phyloP scores from a whole-genome alignment of 169 alveolate species.

The Cryptosporidium parvum region DNA sequence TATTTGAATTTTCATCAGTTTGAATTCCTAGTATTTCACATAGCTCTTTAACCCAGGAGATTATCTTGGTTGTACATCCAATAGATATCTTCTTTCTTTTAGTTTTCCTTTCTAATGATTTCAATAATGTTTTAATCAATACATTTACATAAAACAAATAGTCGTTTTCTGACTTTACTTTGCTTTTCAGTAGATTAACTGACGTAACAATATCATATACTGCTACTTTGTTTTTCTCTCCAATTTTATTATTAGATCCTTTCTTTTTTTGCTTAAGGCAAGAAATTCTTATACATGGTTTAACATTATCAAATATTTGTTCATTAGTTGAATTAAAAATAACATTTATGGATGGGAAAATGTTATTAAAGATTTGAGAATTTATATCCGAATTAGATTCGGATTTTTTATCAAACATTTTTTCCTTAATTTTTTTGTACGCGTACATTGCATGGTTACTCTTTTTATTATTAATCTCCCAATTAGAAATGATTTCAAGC shows the following conservation, averaged over 20 bases:
- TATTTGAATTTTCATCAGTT: not conserved
- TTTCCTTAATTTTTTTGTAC: not conserved
- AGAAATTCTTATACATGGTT: conserved; percentile 26
- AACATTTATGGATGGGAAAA: not conserved
- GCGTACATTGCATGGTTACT: conserved; percentile 2
- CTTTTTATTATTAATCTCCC: not conserved
- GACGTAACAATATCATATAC: not conserved
- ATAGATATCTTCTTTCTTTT: not conserved
- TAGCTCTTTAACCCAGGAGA: conserved; percentile 28
- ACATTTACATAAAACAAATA: conserved; percentile 4
- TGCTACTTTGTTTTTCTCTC: not conserved
- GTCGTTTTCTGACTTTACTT: conserved; percentile 17
- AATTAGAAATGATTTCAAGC: conserved; percentile 15
- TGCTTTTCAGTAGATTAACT: conserved; percentile 11
- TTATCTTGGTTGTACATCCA: conserved; percentile 32
- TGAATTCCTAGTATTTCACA: conserved; percentile 19
- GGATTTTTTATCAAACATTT: not conserved
- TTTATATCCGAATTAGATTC: not conserved
- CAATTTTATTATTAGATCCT: not conserved
- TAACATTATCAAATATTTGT: not conserved
- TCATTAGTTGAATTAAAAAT: not conserved
- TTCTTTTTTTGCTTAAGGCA: not conserved
- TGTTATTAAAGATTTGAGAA: not conserved
- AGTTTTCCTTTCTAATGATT: conserved; percentile 30
- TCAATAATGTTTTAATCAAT: conserved; percentile 30